Percentiles rank a stretch among this genome's conserved stretches.
Conservation (phyloP, 768 basidiomycete genomes). For the Solioccasus polychromus region DNA sequence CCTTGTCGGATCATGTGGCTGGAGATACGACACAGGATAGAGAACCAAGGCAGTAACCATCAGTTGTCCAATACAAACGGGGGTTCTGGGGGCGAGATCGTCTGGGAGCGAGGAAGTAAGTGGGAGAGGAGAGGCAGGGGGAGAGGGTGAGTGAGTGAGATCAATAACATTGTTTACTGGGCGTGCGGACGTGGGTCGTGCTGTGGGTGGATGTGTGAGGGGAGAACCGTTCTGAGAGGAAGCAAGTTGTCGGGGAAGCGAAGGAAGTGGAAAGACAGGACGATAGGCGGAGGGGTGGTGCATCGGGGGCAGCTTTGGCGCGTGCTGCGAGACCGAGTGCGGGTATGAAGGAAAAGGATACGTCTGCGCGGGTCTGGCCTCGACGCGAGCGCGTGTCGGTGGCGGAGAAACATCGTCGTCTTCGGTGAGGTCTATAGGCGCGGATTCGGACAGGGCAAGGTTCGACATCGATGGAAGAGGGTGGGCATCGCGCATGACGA, state of each 20-base stretch:
- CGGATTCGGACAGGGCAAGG: constrained; percentile 39
- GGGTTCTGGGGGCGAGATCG: constrained; percentile 73
- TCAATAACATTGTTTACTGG: constrained; percentile 63
- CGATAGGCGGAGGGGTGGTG: constrained; percentile 37
- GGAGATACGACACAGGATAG: constrained; percentile 74
- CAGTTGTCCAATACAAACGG: constrained; percentile 86
- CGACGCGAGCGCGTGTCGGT: constrained; percentile 30
- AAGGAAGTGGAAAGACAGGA: constrained; percentile 50
- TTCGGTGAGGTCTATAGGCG: constrained; percentile 68
- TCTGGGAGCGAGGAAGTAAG: constrained; percentile 39
- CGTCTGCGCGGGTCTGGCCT: constrained; percentile 38
- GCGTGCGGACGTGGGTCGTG: constrained; percentile 22
- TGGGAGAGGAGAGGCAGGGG: constrained; percentile 39
- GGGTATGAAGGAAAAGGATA: constrained; percentile 24
- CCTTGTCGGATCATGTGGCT: constrained; percentile 38
- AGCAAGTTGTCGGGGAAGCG: constrained; percentile 23
- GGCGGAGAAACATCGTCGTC: constrained; percentile 55
- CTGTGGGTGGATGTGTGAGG: constrained; percentile 17
- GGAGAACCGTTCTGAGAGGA: constrained; percentile 25
- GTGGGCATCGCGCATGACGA: constrained; percentile 28
- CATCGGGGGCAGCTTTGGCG: constrained; percentile 25
- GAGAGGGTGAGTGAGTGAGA: constrained; percentile 64
- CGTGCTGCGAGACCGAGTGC: constrained; percentile 22
- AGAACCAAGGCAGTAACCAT: constrained; percentile 80
- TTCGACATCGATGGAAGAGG: constrained; percentile 31